Evolutionary conservation across 225 moss, liverwort and hornwort species (phyloP), one percentile per base, ranked within the genome.

Genomic region (Straminergon stramineum): DNA sequence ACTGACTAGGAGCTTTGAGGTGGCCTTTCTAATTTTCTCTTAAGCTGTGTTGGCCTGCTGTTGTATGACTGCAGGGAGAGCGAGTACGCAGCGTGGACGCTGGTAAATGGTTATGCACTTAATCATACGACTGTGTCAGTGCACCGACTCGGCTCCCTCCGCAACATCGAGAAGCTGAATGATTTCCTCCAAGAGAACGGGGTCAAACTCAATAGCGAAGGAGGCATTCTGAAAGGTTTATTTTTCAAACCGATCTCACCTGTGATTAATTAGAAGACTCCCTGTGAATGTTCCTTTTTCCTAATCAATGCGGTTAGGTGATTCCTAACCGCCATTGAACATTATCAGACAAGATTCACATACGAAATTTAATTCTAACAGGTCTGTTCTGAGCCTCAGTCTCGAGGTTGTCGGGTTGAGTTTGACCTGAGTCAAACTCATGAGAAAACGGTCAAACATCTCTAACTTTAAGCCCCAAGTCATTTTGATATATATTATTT

Each of bases 51-150:
- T 34, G 79, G 79, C 51, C 45, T 85, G 84, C 53, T 68, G 83
- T 67, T 66, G 67, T 63, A 81, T 35, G 83, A 58, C 71, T 35
- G 65, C 93, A 99, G 99, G 87, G 99, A 99, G 93, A 99, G 97
- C 66, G 99, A 99, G 90, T 99, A 97, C 84, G 97, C 99, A 85
- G 97, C 99, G 23, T 99, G 99, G 99, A 97, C 99, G 32, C 88
- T 99, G 84, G 97, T 99, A 28, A 97, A 99, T 90, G 99, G 99
- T 41, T 97, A 96, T 86, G 95, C 96, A 30, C 94, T 99, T 27
- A 99, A 99, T 82, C 99, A 99, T 88, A 96, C 96, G 3, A 99
- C 99, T 39, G 96, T 99, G 85, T 99, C 99, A 53, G 97, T 99
- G 92, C 99, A 99, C 88, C 96, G 99, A 67, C 94, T 99, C 74